phyloP scores from a whole-genome alignment of 2,329 filamentous ascomycete species.

The Claviceps fusiformis region DNA sequence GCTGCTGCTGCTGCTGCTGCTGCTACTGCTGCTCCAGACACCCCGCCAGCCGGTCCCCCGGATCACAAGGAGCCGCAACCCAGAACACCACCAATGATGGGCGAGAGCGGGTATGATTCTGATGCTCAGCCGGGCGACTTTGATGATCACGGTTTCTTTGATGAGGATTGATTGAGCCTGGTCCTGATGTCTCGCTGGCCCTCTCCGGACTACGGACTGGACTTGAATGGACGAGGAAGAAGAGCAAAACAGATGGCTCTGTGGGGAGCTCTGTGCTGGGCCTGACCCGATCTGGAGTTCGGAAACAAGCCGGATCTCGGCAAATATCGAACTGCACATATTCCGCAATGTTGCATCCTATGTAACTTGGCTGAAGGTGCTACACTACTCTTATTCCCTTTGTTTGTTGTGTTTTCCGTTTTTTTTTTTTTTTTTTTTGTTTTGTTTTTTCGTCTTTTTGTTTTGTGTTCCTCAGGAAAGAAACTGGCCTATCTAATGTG shows the following conservation, averaged over 20 bases:
- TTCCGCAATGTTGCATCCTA: background rate
- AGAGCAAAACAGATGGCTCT: background rate
- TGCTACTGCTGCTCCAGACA: constrained; percentile 16
- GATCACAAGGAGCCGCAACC: constrained; percentile 27
- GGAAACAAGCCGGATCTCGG: background rate
- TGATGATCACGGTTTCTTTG: constrained; percentile 46
- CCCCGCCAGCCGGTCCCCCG: constrained; percentile 27
- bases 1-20: background rate
- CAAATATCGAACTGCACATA: background rate
- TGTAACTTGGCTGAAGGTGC: background rate
- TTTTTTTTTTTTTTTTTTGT: too few species aligned
- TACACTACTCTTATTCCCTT: background rate
- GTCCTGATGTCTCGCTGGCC: background rate
- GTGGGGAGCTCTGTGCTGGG: background rate
- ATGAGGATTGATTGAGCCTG: constrained; percentile 25
- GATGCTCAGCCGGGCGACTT: constrained; percentile 47
- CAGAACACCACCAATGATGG: constrained; percentile 50
- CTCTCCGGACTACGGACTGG: background rate
- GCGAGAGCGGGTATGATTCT: constrained; percentile 42
- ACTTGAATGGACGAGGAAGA: background rate
- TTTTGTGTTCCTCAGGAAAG: too few species aligned
- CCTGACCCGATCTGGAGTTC: background rate
- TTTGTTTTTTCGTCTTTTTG: too few species aligned
- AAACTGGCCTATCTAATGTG: constrained; percentile 1
- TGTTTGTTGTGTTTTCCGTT: background rate